Base-by-base conservation (phyloP, 2,329 filamentous ascomycete species). In the Calonectria honghensis region DNA sequence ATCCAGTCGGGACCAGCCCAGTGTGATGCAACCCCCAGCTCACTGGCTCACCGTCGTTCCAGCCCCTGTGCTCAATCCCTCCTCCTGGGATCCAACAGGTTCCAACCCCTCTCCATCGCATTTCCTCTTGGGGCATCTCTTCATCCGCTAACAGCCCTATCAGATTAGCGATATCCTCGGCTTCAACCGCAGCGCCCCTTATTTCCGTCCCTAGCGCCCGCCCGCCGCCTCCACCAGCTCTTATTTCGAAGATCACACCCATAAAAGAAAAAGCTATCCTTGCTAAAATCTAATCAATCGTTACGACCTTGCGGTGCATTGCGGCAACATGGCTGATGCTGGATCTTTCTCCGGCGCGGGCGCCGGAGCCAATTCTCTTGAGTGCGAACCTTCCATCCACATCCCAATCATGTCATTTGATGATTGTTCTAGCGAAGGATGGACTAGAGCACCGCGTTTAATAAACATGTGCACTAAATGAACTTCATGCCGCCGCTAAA, bases 121-220 rank as follows among this genome's bases (percentile, higher is more conserved):
- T 63, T 63, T 10, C 57, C 65, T 50, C 39, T 51, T 57, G 20
- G 29, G 37, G 51, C 16, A 27, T n/a, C 27, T 20, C 51, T 27
- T 39, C 50, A 35, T 41, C 50, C 72, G 20, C 72, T 73, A 73
- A 73, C 67, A 73, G 67, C 66, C 66, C 51, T 73, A 35, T 48
- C 51, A 73, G 67, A 70, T 73, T 70, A 73, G 72, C 67, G 66
- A 69, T 45, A n/a, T 51, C 18, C 27, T n/a, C 57, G 27, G 32
- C 48, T 65, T 72, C 69, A 45, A 48, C 48, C 39, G 9, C 18
- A 32, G 39, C 32, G 24, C 41, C 4, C 16, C 24, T 57, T 50
- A 32, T 57, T 59, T 65, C 65, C 64, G 50, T 37, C 70, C 37
- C 59, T 37, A 63, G 57, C 37, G 57, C 35, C 35, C 37, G 57